Base-by-base conservation (phyloP, 306 rosid genomes). In the Potentilla sterilis region DNA sequence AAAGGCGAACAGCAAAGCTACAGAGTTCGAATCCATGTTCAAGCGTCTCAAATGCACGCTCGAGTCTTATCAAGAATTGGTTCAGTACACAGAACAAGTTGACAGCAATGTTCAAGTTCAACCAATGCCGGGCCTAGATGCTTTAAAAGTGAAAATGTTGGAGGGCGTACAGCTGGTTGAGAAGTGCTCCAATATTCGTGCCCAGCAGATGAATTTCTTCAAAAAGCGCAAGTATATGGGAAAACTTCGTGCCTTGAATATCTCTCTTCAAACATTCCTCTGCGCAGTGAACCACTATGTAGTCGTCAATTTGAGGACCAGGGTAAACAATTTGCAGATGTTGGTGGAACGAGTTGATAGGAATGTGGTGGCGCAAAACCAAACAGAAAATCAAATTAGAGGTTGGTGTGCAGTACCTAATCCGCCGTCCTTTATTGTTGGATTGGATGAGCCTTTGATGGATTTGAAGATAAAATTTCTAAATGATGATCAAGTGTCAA, bases 381-480 rank as follows among this genome's bases (percentile, higher is more conserved):
- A 2, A 4, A 22, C 32, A 0, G 63, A 9, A 55, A 57, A 57
- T 22, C 15, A 55, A 55, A 55, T 55, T 1, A 55, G 62, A 55
- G 62, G 62, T 21, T 21, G 62, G 63, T 85, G 88, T 34, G 58
- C 81, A 0, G 86, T 87, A 28, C 89, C 87, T 13, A 16, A 22
- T 13, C 79, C 83, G 3, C 86, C 82, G 11, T 48, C 47, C 2
- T 82, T 75, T 54, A 85, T 42, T 4, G 89, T 89, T 72, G 91
- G 89, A 21, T 80, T 89, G 77, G 89, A 85, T 32, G 72, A 48
- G 55, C 55, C 55, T 67, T 12, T 89, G 68, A 65, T 28, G 73
- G 84, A 85, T 37, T 46, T 89, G 88, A 89, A 89, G 86, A 11
- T 57, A 41, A 57, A 43, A 74, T 79, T 87, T 66, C 76, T 87